phyloP scores from a whole-genome alignment of 768 basidiomycete genomes.

The Filobasidium floriforme region DNA sequence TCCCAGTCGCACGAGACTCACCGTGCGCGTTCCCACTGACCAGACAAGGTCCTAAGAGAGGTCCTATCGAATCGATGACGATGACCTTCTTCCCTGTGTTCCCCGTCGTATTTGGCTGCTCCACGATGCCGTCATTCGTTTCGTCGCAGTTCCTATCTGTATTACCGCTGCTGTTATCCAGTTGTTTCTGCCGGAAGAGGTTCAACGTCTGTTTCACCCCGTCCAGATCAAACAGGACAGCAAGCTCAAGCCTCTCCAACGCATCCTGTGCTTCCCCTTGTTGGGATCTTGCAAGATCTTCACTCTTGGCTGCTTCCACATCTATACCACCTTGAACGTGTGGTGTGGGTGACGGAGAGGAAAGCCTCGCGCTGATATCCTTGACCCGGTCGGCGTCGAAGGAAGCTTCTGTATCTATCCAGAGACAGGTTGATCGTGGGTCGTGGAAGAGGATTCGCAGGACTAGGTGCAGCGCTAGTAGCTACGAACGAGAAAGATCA shows the following conservation, averaged over 20 bases:
- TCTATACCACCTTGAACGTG: not conserved
- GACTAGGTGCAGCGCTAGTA: slow-evolving; percentile 36
- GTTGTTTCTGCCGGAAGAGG: slow-evolving; percentile 19
- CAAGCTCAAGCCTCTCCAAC: slow-evolving; percentile 30
- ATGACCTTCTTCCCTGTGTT: not conserved
- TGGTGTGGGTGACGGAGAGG: too few relatives aligned
- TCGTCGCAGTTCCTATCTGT: too few relatives aligned
- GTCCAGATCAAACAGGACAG: slow-evolving; percentile 25
- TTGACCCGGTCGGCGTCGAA: slow-evolving; percentile 34
- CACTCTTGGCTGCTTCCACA: slow-evolving; percentile 11
- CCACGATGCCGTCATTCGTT: too few relatives aligned
- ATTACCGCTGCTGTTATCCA: not conserved
- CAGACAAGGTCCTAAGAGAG: not conserved
- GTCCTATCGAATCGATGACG: not conserved
- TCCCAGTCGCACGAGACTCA: too few relatives aligned
- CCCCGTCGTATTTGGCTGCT: too few relatives aligned
- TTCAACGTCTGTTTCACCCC: not conserved
- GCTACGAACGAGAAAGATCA: too few relatives aligned
- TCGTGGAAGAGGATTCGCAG: slow-evolving; percentile 27
- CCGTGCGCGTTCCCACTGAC: not conserved
- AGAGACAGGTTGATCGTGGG: slow-evolving; percentile 27
- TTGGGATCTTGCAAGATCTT: too few relatives aligned
- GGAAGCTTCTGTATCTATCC: slow-evolving; percentile 41
- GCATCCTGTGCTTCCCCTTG: slow-evolving; percentile 30
- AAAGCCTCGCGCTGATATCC: slow-evolving; percentile 21